A percentile compares a stretch with the other conserved stretches of the same genome.
phyloP scores from a whole-genome alignment of 495 filamentous ascomycete genomes.

The Emericellopsis terricola region DNA sequence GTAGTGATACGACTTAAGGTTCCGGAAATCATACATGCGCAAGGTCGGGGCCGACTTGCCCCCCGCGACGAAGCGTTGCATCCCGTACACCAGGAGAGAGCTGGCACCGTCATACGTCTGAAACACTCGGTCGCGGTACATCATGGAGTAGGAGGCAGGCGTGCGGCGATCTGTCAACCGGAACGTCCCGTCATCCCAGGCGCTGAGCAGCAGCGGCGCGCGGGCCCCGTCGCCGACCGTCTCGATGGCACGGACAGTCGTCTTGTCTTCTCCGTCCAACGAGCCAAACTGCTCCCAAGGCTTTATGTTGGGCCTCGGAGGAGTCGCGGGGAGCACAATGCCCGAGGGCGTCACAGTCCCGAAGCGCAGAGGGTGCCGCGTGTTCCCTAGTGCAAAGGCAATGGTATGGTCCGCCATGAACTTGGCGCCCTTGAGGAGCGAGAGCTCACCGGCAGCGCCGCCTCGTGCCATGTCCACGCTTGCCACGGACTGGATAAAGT shows the following conservation, averaged over 20 bases:
- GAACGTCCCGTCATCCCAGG: constrained; percentile 27
- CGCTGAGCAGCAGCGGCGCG: constrained; percentile 21
- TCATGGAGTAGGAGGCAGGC: constrained; percentile 12
- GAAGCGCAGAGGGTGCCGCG: constrained; percentile 17
- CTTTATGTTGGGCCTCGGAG: constrained; percentile 5
- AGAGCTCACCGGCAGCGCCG: background rate
- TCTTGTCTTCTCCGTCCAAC: background rate
- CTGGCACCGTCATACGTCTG: constrained; percentile 19
- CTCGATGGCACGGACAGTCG: constrained; percentile 16
- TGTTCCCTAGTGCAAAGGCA: constrained; percentile 17
- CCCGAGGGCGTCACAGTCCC: constrained; percentile 19
- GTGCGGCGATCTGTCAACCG: constrained; percentile 26
- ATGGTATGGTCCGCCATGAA: constrained; percentile 19
- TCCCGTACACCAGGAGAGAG: constrained; percentile 20
- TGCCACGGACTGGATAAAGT: constrained; percentile 5
- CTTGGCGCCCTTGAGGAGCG: constrained; percentile 11
- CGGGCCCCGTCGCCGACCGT: constrained; percentile 13
- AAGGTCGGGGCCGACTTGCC: constrained; percentile 15
- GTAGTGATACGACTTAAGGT: constrained; percentile 23
- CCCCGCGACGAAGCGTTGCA: constrained; percentile 23
- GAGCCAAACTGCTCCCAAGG: too few relatives aligned
- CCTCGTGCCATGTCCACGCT: too few relatives aligned
- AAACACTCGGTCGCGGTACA: constrained; percentile 28
- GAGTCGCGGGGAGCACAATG: constrained; percentile 9
- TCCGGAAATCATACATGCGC: constrained; percentile 31